Base-by-base conservation (phyloP, 2,329 filamentous ascomycete species). In the Nemania sp. region DNA sequence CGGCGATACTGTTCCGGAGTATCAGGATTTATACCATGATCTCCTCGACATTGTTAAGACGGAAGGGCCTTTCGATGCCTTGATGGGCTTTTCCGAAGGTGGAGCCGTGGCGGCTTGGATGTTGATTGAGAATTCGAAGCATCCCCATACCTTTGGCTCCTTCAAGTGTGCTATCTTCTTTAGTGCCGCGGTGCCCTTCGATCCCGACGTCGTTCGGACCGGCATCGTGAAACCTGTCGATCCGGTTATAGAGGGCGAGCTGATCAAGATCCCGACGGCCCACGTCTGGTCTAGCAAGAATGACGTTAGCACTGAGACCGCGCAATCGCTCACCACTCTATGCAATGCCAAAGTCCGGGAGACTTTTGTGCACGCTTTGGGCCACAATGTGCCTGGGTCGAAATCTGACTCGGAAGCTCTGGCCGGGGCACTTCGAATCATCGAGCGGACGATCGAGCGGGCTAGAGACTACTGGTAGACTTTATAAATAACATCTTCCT, bases 71-170 rank as follows among this genome's bases (percentile, higher is more conserved):
- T 73, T 73, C 40, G 68, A 73, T 42, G 72, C 65, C 17, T 45
- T 73, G 15, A 73, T 73, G 68, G 72, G 71, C 1, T 73, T 72
- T 60, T 72, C 71, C 9, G 71, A 74, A 46, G 71, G 71, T 18
- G 71, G 69, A 39, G 69, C 67, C 1, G 65, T 74, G 15, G 72
- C 69, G 21, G 71, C 71, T n/a, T 72, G 67, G 64, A 67, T 74
- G 58, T 59, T 74, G 3, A 57, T 72, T 25, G 69, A 73, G 32
- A 69, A 73, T 60, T 60, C 69, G 15, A 64, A 63, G 51, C 61
- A 65, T 47, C 62, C 57, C 15, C 49, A 54, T 35, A 68, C 63
- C 1, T 73, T 73, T 49, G 68, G 68, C 39, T 54, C 53, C 10
- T 66, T 73, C 47, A 70, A 69, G 49, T 73, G 72, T 54, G 71